Base-by-base conservation (phyloP, 352 stramenopile species). In the Pythium vanterpoolii region DNA sequence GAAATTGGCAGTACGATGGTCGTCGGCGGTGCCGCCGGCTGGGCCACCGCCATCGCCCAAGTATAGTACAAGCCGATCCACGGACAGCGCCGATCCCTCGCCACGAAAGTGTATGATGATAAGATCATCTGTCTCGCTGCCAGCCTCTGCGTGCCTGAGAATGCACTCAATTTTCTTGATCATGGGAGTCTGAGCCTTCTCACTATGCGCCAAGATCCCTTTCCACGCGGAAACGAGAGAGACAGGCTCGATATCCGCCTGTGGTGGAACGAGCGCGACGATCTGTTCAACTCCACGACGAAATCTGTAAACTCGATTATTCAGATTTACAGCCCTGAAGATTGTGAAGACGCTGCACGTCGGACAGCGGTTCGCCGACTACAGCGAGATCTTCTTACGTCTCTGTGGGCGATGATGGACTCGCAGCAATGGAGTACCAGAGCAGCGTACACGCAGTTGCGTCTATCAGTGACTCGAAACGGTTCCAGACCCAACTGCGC, bases 361-460 rank as follows among this genome's bases (percentile, higher is more conserved):
- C 30, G 26, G n/a, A 45, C 44, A 40, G 23, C 28, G 4, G 6
- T 54, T 7, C 34, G 27, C 9, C 26, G 21, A 4, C 30, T 62
- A 4, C 45, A 49, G 23, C 33, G 23, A 9, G 38, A 34, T 5
- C 7, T 67, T 9, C 52, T 62, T 38, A 4, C 31, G 3, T 63
- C 50, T 38, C n/a, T 69, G 19, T 69, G 61, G 61, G 19, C 19
- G 9, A 7, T 52, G 4, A 52, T 64, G 21, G 34, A 60, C 13
- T 18, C 18, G 21, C 21, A 46, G 6, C 0, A 14, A 3, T 4
- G 38, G 2, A 56, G 61, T 24, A 56, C 56, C 7, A n/a, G 23
- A 9, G 18, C 31, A 19, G 30, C 63, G 1, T 42, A 60, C 57
- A 33, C 39, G 5, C 39, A 26, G 23, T 19, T 64, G 21, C 30